phyloP scores from a whole-genome alignment of 2,329 filamentous ascomycete genomes.

The Alternaria sp. region DNA sequence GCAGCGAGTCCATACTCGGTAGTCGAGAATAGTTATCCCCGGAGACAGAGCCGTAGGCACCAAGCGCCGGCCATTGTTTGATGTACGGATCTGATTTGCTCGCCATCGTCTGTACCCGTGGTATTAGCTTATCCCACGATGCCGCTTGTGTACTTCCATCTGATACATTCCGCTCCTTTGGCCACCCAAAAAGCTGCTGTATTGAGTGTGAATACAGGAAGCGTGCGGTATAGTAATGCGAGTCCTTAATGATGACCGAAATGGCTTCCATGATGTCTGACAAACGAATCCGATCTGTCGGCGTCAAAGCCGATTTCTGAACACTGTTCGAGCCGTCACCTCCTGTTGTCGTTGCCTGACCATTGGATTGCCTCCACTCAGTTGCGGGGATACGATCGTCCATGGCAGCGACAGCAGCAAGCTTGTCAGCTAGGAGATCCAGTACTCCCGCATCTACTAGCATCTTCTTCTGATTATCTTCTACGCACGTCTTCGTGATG shows the following conservation, averaged over 20 bases:
- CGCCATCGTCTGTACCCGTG: conserved; percentile 48
- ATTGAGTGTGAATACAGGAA: conserved; percentile 54
- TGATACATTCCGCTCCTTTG: conserved; percentile 32
- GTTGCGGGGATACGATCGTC: conserved; percentile 30
- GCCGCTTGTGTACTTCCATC: conserved; percentile 25
- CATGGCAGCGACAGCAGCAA: conserved; percentile 57
- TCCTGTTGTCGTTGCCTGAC: conserved; percentile 15
- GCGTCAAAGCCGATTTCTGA: not conserved
- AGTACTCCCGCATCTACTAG: conserved; percentile 76
- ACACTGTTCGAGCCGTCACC: not conserved
- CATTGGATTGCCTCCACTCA: conserved; percentile 22
- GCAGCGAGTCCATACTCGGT: conserved; percentile 42
- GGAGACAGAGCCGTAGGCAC: conserved; percentile 37
- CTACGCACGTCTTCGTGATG: conserved; percentile 68
- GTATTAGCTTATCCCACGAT: conserved; percentile 46
- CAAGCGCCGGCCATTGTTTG: conserved; percentile 53
- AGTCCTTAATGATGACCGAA: conserved; percentile 76
- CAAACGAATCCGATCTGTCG: conserved; percentile 51
- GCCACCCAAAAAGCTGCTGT: conserved; percentile 41
- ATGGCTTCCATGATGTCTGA: conserved; percentile 78
- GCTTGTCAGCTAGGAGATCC: conserved; percentile 75
- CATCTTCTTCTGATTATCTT: conserved; percentile 73
- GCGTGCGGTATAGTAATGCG: conserved; percentile 76
- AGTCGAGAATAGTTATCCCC: conserved; percentile 41
- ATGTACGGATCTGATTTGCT: conserved; percentile 50